Conservation (phyloP, 1,284 basidiomycete genomes). For the Ceratobasidium sp. region DNA sequence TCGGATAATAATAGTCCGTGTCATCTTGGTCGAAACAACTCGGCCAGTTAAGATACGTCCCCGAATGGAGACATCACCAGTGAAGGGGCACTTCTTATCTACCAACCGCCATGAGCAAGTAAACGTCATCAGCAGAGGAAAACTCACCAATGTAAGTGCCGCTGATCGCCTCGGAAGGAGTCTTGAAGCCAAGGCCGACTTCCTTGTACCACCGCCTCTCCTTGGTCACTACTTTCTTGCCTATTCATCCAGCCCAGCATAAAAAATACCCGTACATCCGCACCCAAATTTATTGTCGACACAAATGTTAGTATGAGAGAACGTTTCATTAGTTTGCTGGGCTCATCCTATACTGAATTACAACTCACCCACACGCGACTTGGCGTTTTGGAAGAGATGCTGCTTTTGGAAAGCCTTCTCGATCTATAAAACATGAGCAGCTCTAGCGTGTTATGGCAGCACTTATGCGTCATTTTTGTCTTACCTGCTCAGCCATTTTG, state of each 20-base stretch:
- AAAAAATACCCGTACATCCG: not conserved
- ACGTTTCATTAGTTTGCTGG: not conserved
- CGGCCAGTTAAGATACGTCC: conserved; percentile 98
- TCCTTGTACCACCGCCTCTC: conserved; percentile 99
- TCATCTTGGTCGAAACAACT: conserved; percentile 99
- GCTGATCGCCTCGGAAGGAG: conserved; percentile 93
- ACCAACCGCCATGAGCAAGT: conserved; percentile 27
- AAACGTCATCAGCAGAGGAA: not conserved
- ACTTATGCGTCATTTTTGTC: not conserved
- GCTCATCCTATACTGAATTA: conserved; percentile 27
- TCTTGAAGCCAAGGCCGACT: conserved; percentile 97
- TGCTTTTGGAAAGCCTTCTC: conserved; percentile 98
- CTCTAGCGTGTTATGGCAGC: not conserved
- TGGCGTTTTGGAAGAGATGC: conserved; percentile 97
- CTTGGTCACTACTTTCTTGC: conserved; percentile 92
- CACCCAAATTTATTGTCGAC: not conserved
- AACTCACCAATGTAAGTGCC: conserved; percentile 94
- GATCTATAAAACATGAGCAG: conserved; percentile 63
- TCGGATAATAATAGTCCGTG: conserved; percentile 97
- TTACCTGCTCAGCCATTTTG: conserved; percentile 45
- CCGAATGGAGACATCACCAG: conserved; percentile 95
- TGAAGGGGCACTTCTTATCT: conserved; percentile 99
- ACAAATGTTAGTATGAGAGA: not conserved
- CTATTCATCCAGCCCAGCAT: conserved; percentile 60
- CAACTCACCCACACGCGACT: conserved; percentile 83